Evolutionary conservation across 2,329 filamentous ascomycete genomes (phyloP).

Genomic region (Fragosphaeria purpurea): DNA sequence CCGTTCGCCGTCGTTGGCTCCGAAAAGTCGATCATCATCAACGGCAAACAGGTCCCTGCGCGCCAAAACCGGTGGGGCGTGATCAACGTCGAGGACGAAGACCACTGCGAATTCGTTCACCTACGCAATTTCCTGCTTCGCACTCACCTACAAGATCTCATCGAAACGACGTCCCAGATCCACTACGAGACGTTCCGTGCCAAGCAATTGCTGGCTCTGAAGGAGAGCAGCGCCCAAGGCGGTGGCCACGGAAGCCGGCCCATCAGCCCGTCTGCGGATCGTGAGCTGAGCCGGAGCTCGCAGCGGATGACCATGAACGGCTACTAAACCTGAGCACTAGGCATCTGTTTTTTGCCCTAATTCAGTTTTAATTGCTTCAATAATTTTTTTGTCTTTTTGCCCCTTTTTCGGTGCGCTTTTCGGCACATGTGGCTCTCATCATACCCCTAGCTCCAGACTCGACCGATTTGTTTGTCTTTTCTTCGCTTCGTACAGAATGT

Average conservation of each 20-base stretch:
- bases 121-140: slow-evolving; percentile 97
- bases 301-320: slow-evolving; percentile 99
- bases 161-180: slow-evolving; percentile 98
- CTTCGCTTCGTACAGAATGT: no score
- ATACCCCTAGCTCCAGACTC: slow-evolving; percentile 6
- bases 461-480: neutral
- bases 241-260: slow-evolving; percentile 67
- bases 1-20: slow-evolving; percentile 97
- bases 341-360: slow-evolving; percentile 2
- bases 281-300: slow-evolving; percentile 92
- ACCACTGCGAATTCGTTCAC: slow-evolving; percentile 98
- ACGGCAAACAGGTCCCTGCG: slow-evolving; percentile 92
- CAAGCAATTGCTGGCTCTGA: slow-evolving; percentile 94
- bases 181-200: slow-evolving; percentile 99
- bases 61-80: slow-evolving; percentile 99
- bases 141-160: slow-evolving; percentile 95
- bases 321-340: slow-evolving; percentile 51
- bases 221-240: slow-evolving; percentile 89
- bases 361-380: neutral
- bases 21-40: slow-evolving; percentile 95
- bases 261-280: slow-evolving; percentile 89
- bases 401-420: neutral
- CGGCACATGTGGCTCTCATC: slow-evolving; percentile 3
- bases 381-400: slow-evolving; percentile 4
- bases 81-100: slow-evolving; percentile 99